Percentiles rank a stretch among this genome's conserved stretches.
These are phyloP conservation scores for Salpingoeca rosetta DNA, from an alignment of 78 protist species.

Conservation along the genomic window DNA sequence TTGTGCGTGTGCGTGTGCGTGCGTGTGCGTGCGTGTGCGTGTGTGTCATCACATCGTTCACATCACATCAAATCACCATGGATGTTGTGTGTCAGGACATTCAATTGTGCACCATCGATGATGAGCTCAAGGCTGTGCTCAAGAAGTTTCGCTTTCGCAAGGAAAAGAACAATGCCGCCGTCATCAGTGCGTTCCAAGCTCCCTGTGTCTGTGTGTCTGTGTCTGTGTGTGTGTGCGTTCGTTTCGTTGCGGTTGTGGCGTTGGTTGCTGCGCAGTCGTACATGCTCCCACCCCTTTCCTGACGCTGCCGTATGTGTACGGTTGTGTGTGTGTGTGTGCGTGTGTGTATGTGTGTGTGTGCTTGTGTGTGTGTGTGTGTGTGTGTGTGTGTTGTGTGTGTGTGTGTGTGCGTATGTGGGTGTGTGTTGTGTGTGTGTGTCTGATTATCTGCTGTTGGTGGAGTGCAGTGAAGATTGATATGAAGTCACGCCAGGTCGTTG, in stretches of 20 bases:
- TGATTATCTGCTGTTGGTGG: not conserved
- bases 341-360: not conserved
- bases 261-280: not conserved
- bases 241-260: not conserved
- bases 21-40: no score
- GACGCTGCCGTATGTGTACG: no score
- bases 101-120: not conserved
- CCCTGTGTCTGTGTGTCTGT: no score
- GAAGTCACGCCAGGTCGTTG: not conserved
- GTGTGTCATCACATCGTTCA: no score
- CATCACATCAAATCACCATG: no score
- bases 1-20: no score
- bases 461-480: slow-evolving; percentile 36
- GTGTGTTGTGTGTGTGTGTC: not conserved
- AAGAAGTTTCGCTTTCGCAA: slow-evolving; percentile 13
- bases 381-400: no score
- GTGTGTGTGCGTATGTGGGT: not conserved
- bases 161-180: slow-evolving; percentile 7
- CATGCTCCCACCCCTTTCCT: not conserved
- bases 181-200: not conserved
- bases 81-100: not conserved
- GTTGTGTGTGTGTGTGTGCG: not conserved
- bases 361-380: not conserved
- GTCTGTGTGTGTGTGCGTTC: no score
- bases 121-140: not conserved